Evolutionary conservation across 768 basidiomycete species (phyloP).

Genomic region (Mycena rosella): DNA sequence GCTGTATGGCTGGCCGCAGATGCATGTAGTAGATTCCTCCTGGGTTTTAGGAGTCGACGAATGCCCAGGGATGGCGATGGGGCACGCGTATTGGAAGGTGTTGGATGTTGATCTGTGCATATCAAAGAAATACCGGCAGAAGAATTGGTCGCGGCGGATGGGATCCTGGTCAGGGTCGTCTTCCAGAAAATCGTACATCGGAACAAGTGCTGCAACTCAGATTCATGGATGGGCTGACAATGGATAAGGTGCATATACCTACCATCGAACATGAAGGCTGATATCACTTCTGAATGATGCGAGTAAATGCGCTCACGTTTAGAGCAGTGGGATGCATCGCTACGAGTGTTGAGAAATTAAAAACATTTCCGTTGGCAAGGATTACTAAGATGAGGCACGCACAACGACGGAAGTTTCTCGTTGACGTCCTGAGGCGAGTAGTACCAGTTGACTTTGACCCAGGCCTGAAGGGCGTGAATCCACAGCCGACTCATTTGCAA

Average conservation of each 20-base stretch:
- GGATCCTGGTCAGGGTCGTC: conserved; percentile 22
- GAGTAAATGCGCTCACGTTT: conserved; percentile 25
- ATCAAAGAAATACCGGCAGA: conserved; percentile 24
- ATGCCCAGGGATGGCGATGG: background rate
- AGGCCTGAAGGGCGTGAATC: conserved; percentile 14
- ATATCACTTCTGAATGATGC: conserved; percentile 25
- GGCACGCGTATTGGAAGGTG: conserved; percentile 9
- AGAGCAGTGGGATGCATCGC: conserved; percentile 5
- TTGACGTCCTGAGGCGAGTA: conserved; percentile 16
- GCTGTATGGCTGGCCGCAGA: conserved; percentile 21
- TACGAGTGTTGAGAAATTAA: background rate
- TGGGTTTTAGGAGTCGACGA: background rate
- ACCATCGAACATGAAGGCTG: conserved; percentile 12
- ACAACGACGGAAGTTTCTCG: conserved; percentile 16
- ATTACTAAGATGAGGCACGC: background rate
- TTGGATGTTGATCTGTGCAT: background rate
- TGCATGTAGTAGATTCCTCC: background rate
- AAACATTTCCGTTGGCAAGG: background rate
- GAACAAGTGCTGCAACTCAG: background rate
- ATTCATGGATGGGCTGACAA: background rate
- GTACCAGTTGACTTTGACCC: conserved; percentile 28
- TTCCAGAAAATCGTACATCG: conserved; percentile 18
- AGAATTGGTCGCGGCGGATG: conserved; percentile 22
- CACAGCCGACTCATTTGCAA: too few relatives aligned
- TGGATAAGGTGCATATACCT: background rate